phyloP scores from a whole-genome alignment of 2,329 filamentous ascomycete species.

The Leptoxyphium fumago region DNA sequence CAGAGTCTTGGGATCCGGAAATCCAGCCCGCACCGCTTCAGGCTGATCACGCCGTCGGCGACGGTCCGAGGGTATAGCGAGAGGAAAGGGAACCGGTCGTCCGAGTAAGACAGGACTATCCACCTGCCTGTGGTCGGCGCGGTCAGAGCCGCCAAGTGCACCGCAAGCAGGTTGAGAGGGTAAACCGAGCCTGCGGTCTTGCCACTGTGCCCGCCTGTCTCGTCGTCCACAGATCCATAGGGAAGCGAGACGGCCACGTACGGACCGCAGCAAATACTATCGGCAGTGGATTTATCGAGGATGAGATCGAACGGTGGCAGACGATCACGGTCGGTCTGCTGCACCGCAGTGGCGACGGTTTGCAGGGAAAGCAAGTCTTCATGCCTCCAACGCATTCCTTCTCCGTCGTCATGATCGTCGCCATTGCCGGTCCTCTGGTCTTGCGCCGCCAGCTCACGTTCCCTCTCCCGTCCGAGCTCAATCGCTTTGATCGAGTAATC shows the following conservation, averaged over 20 bases:
- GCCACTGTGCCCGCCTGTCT: background rate
- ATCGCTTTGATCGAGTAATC: constrained; percentile 25
- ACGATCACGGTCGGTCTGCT: background rate
- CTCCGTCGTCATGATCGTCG: background rate
- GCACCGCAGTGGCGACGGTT: background rate
- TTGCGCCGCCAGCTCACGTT: constrained; percentile 6
- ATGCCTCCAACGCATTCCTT: background rate
- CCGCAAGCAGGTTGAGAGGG: constrained; percentile 24
- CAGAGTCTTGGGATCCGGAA: constrained; percentile 23
- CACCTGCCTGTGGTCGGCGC: constrained; percentile 22
- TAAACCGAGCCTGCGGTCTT: constrained; percentile 11
- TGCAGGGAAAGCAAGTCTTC: background rate
- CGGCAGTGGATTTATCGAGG: constrained; percentile 1
- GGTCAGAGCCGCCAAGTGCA: constrained; percentile 25
- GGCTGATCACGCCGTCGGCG: constrained; percentile 12
- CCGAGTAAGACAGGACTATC: constrained; percentile 26
- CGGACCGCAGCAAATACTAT: constrained; percentile 6
- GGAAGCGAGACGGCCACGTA: background rate
- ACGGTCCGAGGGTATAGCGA: constrained; percentile 7
- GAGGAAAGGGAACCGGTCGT: constrained; percentile 25
- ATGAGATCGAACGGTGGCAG: background rate
- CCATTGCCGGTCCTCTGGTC: background rate
- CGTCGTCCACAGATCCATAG: background rate
- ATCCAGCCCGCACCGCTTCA: constrained; percentile 15
- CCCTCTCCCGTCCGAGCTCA: constrained; percentile 17